A percentile compares a stretch with the other conserved stretches of the same genome.
Conservation (phyloP, 345 rosid genomes). For the Syzygium aromaticum region DNA sequence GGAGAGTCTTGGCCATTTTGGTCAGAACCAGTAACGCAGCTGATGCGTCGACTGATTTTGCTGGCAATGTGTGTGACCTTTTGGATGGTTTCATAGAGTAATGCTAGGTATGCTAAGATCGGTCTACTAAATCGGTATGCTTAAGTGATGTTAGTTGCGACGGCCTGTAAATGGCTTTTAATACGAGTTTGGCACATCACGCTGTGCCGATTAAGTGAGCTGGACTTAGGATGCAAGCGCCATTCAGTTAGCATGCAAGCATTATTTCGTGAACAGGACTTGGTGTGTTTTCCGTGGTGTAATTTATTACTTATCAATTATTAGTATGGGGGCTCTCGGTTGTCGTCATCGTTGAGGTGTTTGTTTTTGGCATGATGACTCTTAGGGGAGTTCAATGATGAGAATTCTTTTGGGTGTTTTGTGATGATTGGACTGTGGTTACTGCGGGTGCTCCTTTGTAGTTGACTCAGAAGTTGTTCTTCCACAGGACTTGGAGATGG, state of each 20-base stretch:
- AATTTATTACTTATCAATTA: background rate
- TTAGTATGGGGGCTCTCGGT: background rate
- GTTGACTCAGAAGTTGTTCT: background rate
- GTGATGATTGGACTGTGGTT: background rate
- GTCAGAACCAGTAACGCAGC: background rate
- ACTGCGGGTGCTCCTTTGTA: background rate
- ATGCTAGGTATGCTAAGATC: background rate
- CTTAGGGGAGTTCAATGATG: background rate
- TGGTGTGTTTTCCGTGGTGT: background rate
- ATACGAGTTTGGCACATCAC: background rate
- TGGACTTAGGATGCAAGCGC: background rate
- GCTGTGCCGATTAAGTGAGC: background rate
- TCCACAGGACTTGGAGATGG: background rate
- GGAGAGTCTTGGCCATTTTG: background rate
- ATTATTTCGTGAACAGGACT: background rate
- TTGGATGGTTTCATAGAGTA: background rate
- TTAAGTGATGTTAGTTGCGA: background rate
- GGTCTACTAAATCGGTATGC: background rate
- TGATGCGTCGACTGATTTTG: background rate
- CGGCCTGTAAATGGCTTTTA: background rate
- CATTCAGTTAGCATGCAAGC: background rate
- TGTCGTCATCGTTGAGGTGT: accelerated
- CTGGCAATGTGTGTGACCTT: background rate
- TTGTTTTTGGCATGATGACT: background rate
- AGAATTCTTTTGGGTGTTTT: background rate